Base-by-base conservation (phyloP, 441 rosid genomes). In the Mallotus japonicus region DNA sequence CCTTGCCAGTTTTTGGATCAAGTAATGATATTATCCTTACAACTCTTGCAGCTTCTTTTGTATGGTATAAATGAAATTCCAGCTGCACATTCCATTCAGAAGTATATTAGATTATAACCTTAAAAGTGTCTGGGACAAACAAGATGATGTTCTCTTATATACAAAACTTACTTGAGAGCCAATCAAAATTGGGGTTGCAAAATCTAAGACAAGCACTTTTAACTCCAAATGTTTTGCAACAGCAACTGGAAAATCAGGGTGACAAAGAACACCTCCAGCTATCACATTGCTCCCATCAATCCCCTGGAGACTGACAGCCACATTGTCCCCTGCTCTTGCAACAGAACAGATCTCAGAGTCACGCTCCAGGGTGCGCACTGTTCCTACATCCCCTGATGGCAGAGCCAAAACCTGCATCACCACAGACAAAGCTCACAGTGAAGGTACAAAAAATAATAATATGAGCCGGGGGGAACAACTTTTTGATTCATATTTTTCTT, bases 281-380 rank as follows among this genome's bases (percentile, higher is more conserved):
- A 88, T 87, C 60, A 89, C 92, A 76, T 78, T 74, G 78, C 75
- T 87, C 57, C 76, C 90, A 72, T 93, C 98, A 42, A 96, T 77
- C 69, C 98, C 98, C 68, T 77, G 87, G 76, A 96, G 88, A 83
- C 80, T 83, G 66, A 90, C 83, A 44, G 87, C 84, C 62, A 90
- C 92, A 64, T 85, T 90, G 83, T 96, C 98, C 68, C 98, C 98
- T 49, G 97, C 93, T 85, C 97, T 90, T 55, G 92, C 99, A 57
- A 91, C 60, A 22, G 86, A 65, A 79, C 93, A 89, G 71, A 88
- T 70, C 76, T 78, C 85, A 49, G 98, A 91, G 72, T 90, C 92
- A 16, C 89, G 86, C 79, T 91, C 97, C 67, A 95, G 79, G 60
- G 88, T 83, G 69, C 88, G 88, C 40, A 93, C 91, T 10, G 92